These are phyloP conservation scores for Xylariaceae sp. DNA, from an alignment of 2,329 filamentous ascomycete genomes.

Conservation along the genomic window DNA sequence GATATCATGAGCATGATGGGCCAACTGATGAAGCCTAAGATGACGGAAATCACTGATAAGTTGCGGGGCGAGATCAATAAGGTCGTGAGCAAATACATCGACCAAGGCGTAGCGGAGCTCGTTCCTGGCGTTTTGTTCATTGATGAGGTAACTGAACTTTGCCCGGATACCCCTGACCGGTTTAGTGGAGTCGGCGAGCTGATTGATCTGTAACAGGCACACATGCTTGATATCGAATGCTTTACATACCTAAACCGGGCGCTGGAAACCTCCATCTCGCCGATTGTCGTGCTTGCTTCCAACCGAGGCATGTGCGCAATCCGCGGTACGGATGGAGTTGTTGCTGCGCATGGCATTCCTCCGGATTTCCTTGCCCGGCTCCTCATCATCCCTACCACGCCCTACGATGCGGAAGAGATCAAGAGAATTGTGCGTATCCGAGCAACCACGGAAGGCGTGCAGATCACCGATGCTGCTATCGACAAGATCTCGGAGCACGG, in stretches of 20 bases:
- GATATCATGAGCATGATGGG: constrained; percentile 99
- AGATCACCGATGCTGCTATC: constrained; percentile 79
- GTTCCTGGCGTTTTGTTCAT: constrained; percentile 99
- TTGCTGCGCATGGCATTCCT: constrained; percentile 90
- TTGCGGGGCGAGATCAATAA: constrained; percentile 96
- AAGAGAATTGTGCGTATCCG: constrained; percentile 88
- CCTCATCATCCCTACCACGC: constrained; percentile 92
- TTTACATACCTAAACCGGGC: constrained; percentile 99
- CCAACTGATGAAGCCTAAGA: constrained; percentile 98
- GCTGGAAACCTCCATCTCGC: constrained; percentile 91
- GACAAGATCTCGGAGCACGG: constrained; percentile 87
- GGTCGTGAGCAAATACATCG: constrained; percentile 98
- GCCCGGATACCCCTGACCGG: neutral
- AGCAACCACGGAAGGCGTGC: constrained; percentile 77
- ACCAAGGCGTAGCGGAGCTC: constrained; percentile 95
- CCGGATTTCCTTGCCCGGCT: constrained; percentile 91
- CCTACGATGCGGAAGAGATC: constrained; percentile 87
- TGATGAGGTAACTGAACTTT: constrained; percentile 72
- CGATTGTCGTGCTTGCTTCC: constrained; percentile 95
- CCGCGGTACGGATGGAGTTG: constrained; percentile 79
- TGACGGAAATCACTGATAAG: constrained; percentile 99
- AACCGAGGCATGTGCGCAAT: constrained; percentile 95
- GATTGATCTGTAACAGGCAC: constrained; percentile 63
- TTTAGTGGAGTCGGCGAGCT: constrained; percentile 2
- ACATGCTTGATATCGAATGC: constrained; percentile 99